These are phyloP conservation scores for Senna siamea DNA, from an alignment of 306 rosid species.

Conservation along the genomic window DNA sequence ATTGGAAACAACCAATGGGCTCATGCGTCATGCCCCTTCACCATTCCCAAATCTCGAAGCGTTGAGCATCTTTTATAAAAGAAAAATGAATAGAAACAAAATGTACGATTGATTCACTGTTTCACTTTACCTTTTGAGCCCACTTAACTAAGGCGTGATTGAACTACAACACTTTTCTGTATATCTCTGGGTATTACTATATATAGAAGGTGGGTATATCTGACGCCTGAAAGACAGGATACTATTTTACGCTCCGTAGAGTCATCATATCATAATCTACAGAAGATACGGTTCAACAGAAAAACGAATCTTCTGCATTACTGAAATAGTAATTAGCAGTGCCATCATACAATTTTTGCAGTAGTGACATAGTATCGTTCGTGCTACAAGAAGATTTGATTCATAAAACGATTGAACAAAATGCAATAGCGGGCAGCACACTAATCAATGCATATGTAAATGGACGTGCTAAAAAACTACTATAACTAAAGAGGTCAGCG, in stretches of 20 bases:
- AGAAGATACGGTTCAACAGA: not conserved
- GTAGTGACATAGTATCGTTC: not conserved
- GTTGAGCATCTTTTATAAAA: too few relatives aligned
- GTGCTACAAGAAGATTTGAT: slow-evolving; percentile 25
- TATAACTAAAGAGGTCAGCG: slow-evolving; percentile 26
- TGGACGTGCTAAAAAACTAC: slow-evolving; percentile 37
- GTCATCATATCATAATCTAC: slow-evolving; percentile 20
- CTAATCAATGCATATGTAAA: slow-evolving; percentile 12
- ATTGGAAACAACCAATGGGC: not conserved
- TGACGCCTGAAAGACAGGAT: slow-evolving; percentile 9
- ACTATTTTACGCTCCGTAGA: slow-evolving; percentile 14
- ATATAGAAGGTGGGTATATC: slow-evolving; percentile 21
- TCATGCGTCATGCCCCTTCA: too few relatives aligned
- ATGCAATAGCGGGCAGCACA: slow-evolving; percentile 32
- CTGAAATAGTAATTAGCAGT: not conserved
- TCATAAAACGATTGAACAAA: slow-evolving; percentile 23
- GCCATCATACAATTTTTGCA: slow-evolving; percentile 4
- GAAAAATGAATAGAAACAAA: not conserved
- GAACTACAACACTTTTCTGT: not conserved
- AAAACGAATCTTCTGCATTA: slow-evolving; percentile 3
- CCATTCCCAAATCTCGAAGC: too few relatives aligned
- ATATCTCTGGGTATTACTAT: not conserved
- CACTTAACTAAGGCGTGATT: slow-evolving; percentile 4
- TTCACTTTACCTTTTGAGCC: slow-evolving; percentile 12
- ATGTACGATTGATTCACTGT: not conserved